Evolutionary conservation across 1,139 yeast species (phyloP), one percentile per base, ranked within the genome.

Genomic region (Groenewaldozyma auringiensis): DNA sequence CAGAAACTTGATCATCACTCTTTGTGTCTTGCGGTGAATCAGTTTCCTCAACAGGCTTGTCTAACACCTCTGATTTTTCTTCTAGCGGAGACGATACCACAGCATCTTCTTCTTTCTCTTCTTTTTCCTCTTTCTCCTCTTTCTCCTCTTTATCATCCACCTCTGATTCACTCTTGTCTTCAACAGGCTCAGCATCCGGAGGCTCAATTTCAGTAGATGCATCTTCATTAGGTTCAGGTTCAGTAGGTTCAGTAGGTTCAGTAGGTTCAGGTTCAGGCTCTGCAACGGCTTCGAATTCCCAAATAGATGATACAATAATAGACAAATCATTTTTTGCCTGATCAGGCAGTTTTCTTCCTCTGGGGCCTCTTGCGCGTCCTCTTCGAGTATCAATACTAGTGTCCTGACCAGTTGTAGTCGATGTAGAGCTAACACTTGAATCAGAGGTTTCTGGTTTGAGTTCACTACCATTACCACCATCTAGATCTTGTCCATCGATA

Each of bases 291-390:
- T 41, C 40, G 18, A 45, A 32, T 25, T 41, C 44, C 67, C 67
- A 64, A 9, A 62, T 49, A 13, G 51, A 53, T 1, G 51, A 48
- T 8, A 54, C 47, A 1, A 52, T 51, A 2, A 58, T 53, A 2
- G 52, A 41, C 50, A 53, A 55, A 20, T 51, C 50, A 17, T 57
- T 53, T 51, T 63, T 61, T 21, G 65, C 66, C 33, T 54, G 55
- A 68, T 75, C 75, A 1, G 96, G 96, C 43, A 86, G 68, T 53
- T 81, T 78, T 50, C 94, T 78, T 0, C 92, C 89, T 51, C 75
- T 73, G 21, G 95, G 95, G 0, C 95, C 95, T 53, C 69, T 78
- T 0, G 81, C 81, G 53, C 95, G 74, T 25, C 72, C 65, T 49
- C 69, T 67, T 54, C 77, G 68, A 1, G 64, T 60, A 51, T 33